Base-by-base conservation (phyloP, 73 alveolate genomes). In the Urostyla sp. region DNA sequence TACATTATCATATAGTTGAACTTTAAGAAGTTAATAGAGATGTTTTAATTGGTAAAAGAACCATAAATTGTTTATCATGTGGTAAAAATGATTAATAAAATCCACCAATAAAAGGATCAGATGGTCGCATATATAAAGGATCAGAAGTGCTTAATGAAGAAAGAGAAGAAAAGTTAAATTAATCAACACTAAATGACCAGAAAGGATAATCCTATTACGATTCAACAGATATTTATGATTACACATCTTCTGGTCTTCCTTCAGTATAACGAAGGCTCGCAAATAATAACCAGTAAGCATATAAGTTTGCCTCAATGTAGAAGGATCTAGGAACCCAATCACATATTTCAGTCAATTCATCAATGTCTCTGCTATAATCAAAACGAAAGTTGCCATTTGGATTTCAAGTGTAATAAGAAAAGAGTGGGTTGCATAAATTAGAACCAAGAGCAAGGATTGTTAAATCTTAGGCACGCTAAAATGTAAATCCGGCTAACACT, bases 31-130 rank as follows among this genome's bases (percentile, higher is more conserved):
- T 57, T 20, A 77, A 77, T 28, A 40, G 72, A 11, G 88, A 77
- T 59, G 80, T 77, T 13, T 24, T 77, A 35, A 57, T 77, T 36
- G 88, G 88, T 52, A 77, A 77, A 30, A 77, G 46, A 54, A 31
- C 67, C 20, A 43, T 16, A 5, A 77, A 77, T 34, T 77, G 88
- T 31, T 57, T 77, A 13, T 34, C 72, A 16, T 77, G 88, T 23
- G 80, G 80, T 1, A 86, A 81, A 80, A 90, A 86, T 4, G 90
- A 75, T 0, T 72, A 86, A 20, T 27, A 43, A 15, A 46, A 8
- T 31, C 57, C 38, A 27, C 54, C 88, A n/a, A 51, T 77, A 10
- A 37, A 24, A 13, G 88, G 88, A 5, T 18, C 57, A 37, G 88
- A 77, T 44, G 88, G 88, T 6, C 37, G 67, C 20, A 34, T 77